A percentile compares a stretch with the other conserved stretches of the same genome.
phyloP scores from a whole-genome alignment of 495 filamentous ascomycete species.

The Tuber borchii region DNA sequence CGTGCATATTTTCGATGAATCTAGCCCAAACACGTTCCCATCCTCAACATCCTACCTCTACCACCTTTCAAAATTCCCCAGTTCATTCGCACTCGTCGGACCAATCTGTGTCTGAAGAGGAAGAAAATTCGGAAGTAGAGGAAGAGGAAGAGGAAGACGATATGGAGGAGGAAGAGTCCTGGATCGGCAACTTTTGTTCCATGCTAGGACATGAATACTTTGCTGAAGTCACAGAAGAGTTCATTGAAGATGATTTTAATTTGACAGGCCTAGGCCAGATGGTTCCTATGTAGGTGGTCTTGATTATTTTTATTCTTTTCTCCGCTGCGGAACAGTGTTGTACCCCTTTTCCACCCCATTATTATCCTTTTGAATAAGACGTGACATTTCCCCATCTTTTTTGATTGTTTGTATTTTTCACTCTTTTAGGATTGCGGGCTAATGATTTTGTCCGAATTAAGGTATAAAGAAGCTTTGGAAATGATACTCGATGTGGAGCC shows the following conservation, averaged over 20 bases:
- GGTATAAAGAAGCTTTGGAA: slow-evolving; percentile 88
- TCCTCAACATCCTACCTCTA: slow-evolving; percentile 26
- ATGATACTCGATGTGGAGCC: slow-evolving; percentile 99
- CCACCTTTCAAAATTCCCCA: slow-evolving; percentile 18
- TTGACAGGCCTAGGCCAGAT: slow-evolving; percentile 88
- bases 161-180: slow-evolving; percentile 47
- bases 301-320: background rate
- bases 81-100: slow-evolving; percentile 30
- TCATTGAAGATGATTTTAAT: slow-evolving; percentile 99
- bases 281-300: slow-evolving; percentile 64
- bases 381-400: background rate
- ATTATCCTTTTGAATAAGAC: background rate
- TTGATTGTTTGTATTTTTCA: background rate
- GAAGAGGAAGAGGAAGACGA: slow-evolving; percentile 38
- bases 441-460: slow-evolving; percentile 11
- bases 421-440: slow-evolving; percentile 10
- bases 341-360: background rate
- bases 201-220: slow-evolving; percentile 97
- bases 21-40: slow-evolving; percentile 37
- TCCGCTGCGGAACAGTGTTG: background rate
- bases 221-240: slow-evolving; percentile 95
- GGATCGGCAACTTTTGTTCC: slow-evolving; percentile 95
- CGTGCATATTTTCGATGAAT: slow-evolving; percentile 21
- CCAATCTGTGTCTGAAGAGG: slow-evolving; percentile 32
- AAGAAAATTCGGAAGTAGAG: slow-evolving; percentile 33